These are phyloP conservation scores for Hymenoscyphus fructigenus DNA, from an alignment of 2,329 filamentous ascomycete genomes.

Conservation along the genomic window DNA sequence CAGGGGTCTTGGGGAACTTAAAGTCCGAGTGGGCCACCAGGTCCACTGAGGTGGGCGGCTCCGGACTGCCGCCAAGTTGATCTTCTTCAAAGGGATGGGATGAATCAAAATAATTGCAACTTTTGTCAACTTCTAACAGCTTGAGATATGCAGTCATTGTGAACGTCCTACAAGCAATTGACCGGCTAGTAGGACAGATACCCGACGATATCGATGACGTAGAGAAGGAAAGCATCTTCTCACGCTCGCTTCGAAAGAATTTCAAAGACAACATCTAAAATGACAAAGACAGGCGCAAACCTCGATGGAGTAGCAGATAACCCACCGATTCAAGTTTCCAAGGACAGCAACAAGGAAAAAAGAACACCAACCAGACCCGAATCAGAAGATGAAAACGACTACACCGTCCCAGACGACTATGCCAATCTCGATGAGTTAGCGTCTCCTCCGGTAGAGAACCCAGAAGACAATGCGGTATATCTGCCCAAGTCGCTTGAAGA, in stretches of 20 bases:
- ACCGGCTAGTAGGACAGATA: no score
- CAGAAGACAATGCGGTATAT: constrained; percentile 39
- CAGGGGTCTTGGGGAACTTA: background rate
- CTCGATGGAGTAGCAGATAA: background rate
- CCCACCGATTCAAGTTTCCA: background rate
- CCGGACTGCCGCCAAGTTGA: background rate
- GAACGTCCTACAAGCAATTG: no score
- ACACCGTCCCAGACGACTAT: constrained; percentile 36
- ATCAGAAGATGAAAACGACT: constrained; percentile 8
- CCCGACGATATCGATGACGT: background rate
- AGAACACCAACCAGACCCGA: background rate
- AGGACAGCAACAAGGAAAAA: constrained; percentile 11
- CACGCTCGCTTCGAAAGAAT: background rate
- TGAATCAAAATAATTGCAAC: no score
- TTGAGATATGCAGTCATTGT: no score
- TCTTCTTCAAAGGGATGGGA: background rate
- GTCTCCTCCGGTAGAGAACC: constrained; percentile 47
- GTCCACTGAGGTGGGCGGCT: background rate
- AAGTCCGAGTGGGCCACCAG: constrained; percentile 15
- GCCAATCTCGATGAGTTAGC: constrained; percentile 46
- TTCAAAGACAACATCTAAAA: background rate
- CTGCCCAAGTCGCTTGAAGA: constrained; percentile 44
- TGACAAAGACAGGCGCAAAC: background rate
- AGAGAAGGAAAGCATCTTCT: no score
- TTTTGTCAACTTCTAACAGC: no score